Base-by-base conservation (phyloP, 352 stramenopile genomes). In the Lagenidium giganteum region DNA sequence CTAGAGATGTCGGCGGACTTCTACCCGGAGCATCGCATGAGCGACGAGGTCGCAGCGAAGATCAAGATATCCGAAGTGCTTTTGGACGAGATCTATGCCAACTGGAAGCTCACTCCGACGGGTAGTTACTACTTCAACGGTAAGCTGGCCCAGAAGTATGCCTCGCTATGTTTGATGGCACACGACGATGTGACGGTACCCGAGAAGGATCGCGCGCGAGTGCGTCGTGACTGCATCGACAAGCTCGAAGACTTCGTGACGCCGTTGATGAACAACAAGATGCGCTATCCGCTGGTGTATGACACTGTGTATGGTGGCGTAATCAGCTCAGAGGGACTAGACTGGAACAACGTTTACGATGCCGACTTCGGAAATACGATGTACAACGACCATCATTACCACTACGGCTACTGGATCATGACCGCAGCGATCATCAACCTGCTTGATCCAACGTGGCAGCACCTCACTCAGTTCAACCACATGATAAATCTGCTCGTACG, bases 71-170 rank as follows among this genome's bases (percentile, higher is more conserved):
- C 76, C n/a, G 51, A 72, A 9, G 68, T 63, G 32, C 54, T 91
- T 9, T 61, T 58, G 12, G 43, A 31, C 16, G 78, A 91, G 41
- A 70, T 91, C 16, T 43, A 77, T 29, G 61, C 58, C 18, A 51
- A 56, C 11, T 90, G 73, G 78, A 67, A 56, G 1, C 74, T 88
- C 24, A 23, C 71, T 1, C 53, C 18, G 1, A 51, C 59, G 11
- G 74, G 78, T 14, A 87, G 71, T 53, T 90, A 75, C 50, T 87
- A 90, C 50, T 87, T 85, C 42, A 90, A 76, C 22, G 77, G 77
- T 28, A 90, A 90, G 44, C 53, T 68, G 12, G 77, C 75, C 17
- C 74, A 86, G 40, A 84, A 87, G 48, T 87, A 86, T 45, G 71
- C 74, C 18, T 85, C 70, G 14, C 47, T 87, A 26, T 87, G 77